These are phyloP conservation scores for Ascochyta rabiei DNA, from an alignment of 2,329 filamentous ascomycete genomes.

Conservation along the genomic window DNA sequence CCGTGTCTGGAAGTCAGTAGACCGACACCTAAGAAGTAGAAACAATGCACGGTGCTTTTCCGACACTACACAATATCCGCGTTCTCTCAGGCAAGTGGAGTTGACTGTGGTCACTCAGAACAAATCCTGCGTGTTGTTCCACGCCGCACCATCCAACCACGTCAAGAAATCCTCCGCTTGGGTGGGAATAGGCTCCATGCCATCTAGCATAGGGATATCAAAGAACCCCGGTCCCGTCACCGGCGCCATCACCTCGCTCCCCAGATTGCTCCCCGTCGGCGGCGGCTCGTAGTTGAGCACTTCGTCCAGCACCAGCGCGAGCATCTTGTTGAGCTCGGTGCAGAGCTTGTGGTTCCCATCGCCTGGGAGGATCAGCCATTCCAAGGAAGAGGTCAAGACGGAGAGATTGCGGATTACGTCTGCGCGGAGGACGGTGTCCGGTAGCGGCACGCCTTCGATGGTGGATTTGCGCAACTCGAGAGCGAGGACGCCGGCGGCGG, in stretches of 20 bases:
- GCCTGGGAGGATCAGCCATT: conserved; percentile 43
- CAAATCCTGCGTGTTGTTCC: conserved; percentile 37
- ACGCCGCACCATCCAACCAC: conserved; percentile 47
- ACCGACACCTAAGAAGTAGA: no score
- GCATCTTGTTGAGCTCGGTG: conserved; percentile 46
- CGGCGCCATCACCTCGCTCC: conserved; percentile 17
- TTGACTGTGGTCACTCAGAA: conserved; percentile 6
- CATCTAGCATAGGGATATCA: conserved; percentile 44
- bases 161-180: conserved; percentile 45
- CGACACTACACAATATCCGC: no score
- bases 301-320: conserved; percentile 42
- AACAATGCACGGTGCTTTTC: no score
- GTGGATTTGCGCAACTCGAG: conserved; percentile 44
- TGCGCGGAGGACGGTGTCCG: conserved; percentile 39
- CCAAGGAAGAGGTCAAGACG: conserved; percentile 43
- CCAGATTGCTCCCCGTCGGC: conserved; percentile 21
- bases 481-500: conserved; percentile 43
- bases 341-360: conserved; percentile 47
- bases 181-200: conserved; percentile 46
- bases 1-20: no score
- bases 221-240: conserved; percentile 38
- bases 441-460: conserved; percentile 39
- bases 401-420: conserved; percentile 46
- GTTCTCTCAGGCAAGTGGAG: no score
- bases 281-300: conserved; percentile 45